Conservation (phyloP, 441 rosid genomes). For the Euphorbia celastroides region DNA sequence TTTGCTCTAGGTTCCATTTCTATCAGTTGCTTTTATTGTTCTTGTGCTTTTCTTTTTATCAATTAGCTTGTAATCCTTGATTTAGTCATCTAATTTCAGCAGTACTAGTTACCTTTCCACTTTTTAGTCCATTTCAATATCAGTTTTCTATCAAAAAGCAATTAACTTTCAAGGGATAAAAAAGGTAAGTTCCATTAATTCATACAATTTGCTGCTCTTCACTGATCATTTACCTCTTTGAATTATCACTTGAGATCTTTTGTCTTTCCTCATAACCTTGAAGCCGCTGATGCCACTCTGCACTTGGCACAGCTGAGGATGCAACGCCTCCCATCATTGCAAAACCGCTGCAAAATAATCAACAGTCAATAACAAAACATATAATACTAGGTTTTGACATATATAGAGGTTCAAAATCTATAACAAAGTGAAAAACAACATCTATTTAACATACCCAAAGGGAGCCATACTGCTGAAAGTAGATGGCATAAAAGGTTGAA, state of each 20-base stretch:
- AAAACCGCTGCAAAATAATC: conserved; percentile 30
- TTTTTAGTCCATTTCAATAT: too few relatives aligned
- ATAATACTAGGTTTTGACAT: background rate
- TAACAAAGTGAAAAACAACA: conserved; percentile 1
- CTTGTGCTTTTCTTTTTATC: too few relatives aligned
- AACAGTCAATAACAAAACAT: conserved; percentile 5
- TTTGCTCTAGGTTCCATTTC: too few relatives aligned
- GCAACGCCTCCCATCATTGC: conserved; percentile 26
- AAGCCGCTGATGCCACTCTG: conserved; percentile 22
- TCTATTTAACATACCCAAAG: conserved; percentile 28
- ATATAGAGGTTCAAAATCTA: conserved; percentile 5
- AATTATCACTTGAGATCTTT: conserved; percentile 23
- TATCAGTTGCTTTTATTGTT: too few relatives aligned
- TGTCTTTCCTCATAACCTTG: conserved; percentile 22
- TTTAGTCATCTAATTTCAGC: too few relatives aligned
- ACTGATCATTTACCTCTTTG: conserved; percentile 22
- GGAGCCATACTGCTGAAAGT: conserved; percentile 28
- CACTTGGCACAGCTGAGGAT: conserved; percentile 14
- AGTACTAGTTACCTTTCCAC: too few relatives aligned
- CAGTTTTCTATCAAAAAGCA: too few relatives aligned
- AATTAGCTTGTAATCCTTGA: too few relatives aligned
- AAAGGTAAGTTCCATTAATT: background rate
- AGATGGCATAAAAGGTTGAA: conserved; percentile 28
- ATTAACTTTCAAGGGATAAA: background rate
- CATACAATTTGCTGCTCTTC: background rate